These are phyloP conservation scores for Fagopyrum esculentum DNA, from an alignment of 148 eudicot genomes.

Conservation along the genomic window DNA sequence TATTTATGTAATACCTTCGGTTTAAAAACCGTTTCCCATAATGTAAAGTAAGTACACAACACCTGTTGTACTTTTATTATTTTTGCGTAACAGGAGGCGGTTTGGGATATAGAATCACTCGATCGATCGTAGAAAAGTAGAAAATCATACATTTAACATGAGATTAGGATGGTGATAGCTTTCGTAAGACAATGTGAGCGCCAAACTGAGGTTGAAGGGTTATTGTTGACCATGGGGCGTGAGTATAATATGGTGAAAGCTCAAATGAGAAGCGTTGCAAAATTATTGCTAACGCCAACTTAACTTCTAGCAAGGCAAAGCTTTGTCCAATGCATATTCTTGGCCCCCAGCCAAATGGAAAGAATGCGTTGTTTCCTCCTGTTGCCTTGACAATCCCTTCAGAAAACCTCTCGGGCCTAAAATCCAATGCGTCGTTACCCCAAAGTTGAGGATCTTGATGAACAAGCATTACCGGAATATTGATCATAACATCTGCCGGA, in stretches of 20 bases:
- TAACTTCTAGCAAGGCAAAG: constrained; percentile 26
- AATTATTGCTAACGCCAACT: constrained; percentile 2
- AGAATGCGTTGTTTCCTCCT: constrained; percentile 19
- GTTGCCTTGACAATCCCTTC: constrained; percentile 27
- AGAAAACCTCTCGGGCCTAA: constrained; percentile 28
- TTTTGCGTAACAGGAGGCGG: too few relatives aligned
- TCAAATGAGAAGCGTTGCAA: neutral
- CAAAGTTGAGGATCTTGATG: constrained; percentile 24
- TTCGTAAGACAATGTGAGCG: neutral
- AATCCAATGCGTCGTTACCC: constrained; percentile 28
- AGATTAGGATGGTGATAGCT: too few relatives aligned
- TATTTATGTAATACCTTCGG: too few relatives aligned
- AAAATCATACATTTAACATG: too few relatives aligned
- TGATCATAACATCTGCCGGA: constrained; percentile 22
- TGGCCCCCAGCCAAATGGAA: constrained; percentile 33
- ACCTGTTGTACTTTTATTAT: too few relatives aligned
- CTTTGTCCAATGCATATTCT: constrained; percentile 28
- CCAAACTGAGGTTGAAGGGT: neutral
- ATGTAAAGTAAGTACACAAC: too few relatives aligned
- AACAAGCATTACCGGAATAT: constrained; percentile 20
- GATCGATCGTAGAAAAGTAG: too few relatives aligned
- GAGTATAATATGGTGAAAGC: neutral
- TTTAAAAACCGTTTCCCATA: too few relatives aligned
- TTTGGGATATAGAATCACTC: too few relatives aligned
- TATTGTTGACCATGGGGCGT: neutral